phyloP scores from a whole-genome alignment of 768 basidiomycete genomes.

The Pleurotus sapidus region DNA sequence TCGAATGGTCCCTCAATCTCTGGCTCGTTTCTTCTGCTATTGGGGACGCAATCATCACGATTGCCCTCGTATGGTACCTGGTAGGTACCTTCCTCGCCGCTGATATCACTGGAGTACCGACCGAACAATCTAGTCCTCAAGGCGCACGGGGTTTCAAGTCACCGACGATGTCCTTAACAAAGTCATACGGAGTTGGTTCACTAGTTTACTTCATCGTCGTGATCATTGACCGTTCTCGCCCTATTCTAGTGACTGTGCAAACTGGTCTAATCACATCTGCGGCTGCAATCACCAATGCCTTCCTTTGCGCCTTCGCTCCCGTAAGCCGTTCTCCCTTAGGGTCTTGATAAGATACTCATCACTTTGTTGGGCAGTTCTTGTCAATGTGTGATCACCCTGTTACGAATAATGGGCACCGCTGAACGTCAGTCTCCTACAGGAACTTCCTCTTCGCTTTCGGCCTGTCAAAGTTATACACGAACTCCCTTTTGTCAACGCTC shows the following conservation, averaged over 20 bases:
- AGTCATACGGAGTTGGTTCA: slow-evolving; percentile 27
- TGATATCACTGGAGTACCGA: neutral
- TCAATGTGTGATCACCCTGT: slow-evolving; percentile 31
- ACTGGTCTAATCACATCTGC: slow-evolving; percentile 26
- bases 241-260: slow-evolving; percentile 35
- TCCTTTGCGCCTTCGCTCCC: neutral
- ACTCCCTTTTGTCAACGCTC: slow-evolving; percentile 45
- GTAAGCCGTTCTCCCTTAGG: slow-evolving; percentile 14
- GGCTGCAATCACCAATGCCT: slow-evolving; percentile 2
- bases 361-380: slow-evolving; percentile 39
- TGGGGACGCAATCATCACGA: neutral
- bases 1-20: neutral
- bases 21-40: slow-evolving; percentile 1
- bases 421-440: slow-evolving; percentile 29
- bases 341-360: slow-evolving; percentile 28
- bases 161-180: slow-evolving; percentile 40
- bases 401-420: slow-evolving; percentile 38
- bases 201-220: neutral
- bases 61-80: neutral
- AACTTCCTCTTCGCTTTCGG: slow-evolving; percentile 51
- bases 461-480: slow-evolving; percentile 45
- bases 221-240: slow-evolving; percentile 1
- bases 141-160: slow-evolving; percentile 38
- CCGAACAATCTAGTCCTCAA: slow-evolving; percentile 21
- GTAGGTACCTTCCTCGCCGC: slow-evolving; percentile 8